Evolutionary conservation across 768 basidiomycete species (phyloP).

Genomic region (Arthromyces matolae): DNA sequence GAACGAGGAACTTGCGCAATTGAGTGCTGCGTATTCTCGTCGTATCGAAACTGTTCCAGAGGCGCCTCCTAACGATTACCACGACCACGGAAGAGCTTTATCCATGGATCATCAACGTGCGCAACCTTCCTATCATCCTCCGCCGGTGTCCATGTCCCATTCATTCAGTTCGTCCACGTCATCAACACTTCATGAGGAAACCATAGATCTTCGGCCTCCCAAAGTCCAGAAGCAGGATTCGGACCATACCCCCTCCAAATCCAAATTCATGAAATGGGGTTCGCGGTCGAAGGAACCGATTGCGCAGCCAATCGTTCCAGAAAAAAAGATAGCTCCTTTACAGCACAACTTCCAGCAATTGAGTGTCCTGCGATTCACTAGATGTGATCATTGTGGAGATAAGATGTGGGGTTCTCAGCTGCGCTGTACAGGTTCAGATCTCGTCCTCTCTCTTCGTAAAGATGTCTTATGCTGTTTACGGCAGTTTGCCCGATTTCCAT

Average conservation of each 20-base stretch:
- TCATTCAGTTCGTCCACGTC: constrained; percentile 45
- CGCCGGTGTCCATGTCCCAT: constrained; percentile 27
- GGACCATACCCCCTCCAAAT: constrained; percentile 48
- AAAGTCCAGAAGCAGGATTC: constrained; percentile 43
- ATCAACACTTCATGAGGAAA: constrained; percentile 48
- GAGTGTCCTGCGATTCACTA: constrained; percentile 81
- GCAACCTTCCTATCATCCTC: constrained; percentile 26
- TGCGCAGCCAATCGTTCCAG: constrained; percentile 23
- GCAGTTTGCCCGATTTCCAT: constrained; percentile 82
- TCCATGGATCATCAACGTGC: constrained; percentile 28
- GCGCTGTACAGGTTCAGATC: constrained; percentile 75
- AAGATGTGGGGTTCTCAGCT: constrained; percentile 99
- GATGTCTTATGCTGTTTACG: constrained; percentile 1
- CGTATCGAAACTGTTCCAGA: constrained; percentile 62
- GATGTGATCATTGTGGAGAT: constrained; percentile 94
- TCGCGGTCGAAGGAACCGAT: constrained; percentile 45
- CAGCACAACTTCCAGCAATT: constrained; percentile 90
- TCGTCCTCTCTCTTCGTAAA: background rate
- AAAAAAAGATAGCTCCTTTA: constrained; percentile 37
- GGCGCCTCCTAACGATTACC: constrained; percentile 23
- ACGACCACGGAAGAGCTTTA: constrained; percentile 15
- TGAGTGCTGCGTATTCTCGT: constrained; percentile 78
- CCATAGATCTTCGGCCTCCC: constrained; percentile 31
- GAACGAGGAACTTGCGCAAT: constrained; percentile 89
- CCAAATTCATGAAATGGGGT: constrained; percentile 69